phyloP scores from a whole-genome alignment of 352 stramenopile species.

The Pythium inflatum region DNA sequence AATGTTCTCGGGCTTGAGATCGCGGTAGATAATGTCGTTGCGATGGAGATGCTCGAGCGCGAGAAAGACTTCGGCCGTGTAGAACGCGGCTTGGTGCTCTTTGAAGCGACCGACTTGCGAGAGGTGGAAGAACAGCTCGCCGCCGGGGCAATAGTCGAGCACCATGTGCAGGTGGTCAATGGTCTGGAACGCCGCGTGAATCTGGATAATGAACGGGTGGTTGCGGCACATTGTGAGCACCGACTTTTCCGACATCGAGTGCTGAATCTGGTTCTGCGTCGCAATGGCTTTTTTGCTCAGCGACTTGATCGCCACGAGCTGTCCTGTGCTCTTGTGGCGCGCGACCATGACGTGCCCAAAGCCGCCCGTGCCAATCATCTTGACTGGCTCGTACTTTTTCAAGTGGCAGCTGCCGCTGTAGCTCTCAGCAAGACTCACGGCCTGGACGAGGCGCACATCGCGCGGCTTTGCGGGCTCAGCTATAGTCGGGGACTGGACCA shows the following conservation, averaged over 20 bases:
- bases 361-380: slow-evolving; percentile 91
- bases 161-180: slow-evolving; percentile 86
- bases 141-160: slow-evolving; percentile 84
- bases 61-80: slow-evolving; percentile 83
- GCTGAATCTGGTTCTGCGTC: slow-evolving; percentile 84
- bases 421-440: slow-evolving; percentile 76
- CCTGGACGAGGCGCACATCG: slow-evolving; percentile 68
- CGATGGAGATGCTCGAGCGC: slow-evolving; percentile 87
- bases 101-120: slow-evolving; percentile 79
- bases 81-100: slow-evolving; percentile 84
- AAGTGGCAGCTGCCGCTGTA: slow-evolving; percentile 80
- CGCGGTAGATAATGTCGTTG: slow-evolving; percentile 65
- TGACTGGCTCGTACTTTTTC: slow-evolving; percentile 78
- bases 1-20: slow-evolving; percentile 82
- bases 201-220: slow-evolving; percentile 88
- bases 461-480: background rate
- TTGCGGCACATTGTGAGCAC: slow-evolving; percentile 76
- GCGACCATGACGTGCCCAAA: slow-evolving; percentile 94
- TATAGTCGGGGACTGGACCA: background rate
- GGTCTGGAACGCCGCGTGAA: slow-evolving; percentile 91
- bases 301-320: slow-evolving; percentile 87
- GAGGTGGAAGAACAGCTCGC: slow-evolving; percentile 84
- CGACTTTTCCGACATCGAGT: slow-evolving; percentile 81
- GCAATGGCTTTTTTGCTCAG: slow-evolving; percentile 79
- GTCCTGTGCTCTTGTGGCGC: slow-evolving; percentile 73